Conservation (phyloP, 495 filamentous ascomycete species). For the Glutinoglossum americanum region DNA sequence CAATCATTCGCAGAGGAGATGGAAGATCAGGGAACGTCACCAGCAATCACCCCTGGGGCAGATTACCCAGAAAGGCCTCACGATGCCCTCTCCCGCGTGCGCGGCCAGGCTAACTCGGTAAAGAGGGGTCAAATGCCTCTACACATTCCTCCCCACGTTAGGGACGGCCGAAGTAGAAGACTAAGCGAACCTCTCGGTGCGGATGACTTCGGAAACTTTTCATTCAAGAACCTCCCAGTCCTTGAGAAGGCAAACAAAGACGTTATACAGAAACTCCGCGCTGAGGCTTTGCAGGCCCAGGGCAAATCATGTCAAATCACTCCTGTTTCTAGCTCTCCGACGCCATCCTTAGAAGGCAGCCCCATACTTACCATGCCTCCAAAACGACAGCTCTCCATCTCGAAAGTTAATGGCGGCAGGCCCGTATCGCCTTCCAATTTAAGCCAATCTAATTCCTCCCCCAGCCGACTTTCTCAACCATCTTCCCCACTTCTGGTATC, state of each 20-base stretch:
- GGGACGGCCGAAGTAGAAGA: conserved; percentile 65
- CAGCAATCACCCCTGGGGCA: conserved; percentile 33
- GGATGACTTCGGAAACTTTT: conserved; percentile 90
- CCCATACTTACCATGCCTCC: conserved; percentile 61
- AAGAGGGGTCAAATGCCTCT: conserved; percentile 87
- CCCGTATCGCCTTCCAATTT: conserved; percentile 67
- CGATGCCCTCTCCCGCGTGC: conserved; percentile 78
- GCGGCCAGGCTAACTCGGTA: conserved; percentile 58
- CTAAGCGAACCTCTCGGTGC: conserved; percentile 72
- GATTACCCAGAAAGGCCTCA: conserved; percentile 76
- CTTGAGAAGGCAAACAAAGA: conserved; percentile 97
- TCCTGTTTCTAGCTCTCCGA: conserved; percentile 23
- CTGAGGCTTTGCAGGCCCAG: conserved; percentile 39
- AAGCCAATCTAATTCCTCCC: conserved; percentile 64
- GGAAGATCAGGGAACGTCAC: conserved; percentile 68
- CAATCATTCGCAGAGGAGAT: conserved; percentile 82
- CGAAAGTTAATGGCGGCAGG: conserved; percentile 39
- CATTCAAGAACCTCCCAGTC: conserved; percentile 93
- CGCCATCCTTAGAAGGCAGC: conserved; percentile 62
- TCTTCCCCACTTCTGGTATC: conserved; percentile 86
- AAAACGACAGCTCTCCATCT: conserved; percentile 66
- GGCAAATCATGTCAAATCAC: conserved; percentile 11
- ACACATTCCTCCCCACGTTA: conserved; percentile 89
- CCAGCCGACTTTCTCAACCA: conserved; percentile 72
- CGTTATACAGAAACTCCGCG: conserved; percentile 83